Evolutionary conservation across 177 flowering plant genomes (phyloP).

Genomic region (Vitis hybrid): DNA sequence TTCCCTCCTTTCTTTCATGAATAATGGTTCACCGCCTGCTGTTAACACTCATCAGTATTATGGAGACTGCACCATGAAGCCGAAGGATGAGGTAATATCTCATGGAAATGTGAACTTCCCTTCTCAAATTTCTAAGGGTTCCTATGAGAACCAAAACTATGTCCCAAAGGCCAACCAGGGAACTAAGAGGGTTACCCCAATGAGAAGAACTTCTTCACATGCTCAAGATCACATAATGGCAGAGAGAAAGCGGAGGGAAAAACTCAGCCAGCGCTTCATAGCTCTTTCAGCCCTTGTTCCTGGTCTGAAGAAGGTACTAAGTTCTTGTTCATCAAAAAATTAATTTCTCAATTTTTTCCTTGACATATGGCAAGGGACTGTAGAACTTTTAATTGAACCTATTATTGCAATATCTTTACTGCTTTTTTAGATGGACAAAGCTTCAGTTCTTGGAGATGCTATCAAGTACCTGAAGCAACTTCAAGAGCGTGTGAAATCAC

Average conservation of each 20-base stretch:
- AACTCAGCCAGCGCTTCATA: slow-evolving; percentile 43
- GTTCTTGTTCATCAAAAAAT: neutral
- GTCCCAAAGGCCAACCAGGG: slow-evolving; percentile 2
- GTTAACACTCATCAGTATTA: slow-evolving; percentile 1
- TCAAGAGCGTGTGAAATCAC: slow-evolving; percentile 43
- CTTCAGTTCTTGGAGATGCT: slow-evolving; percentile 58
- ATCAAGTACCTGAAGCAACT: slow-evolving; percentile 53
- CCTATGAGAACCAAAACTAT: neutral
- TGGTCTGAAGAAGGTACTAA: slow-evolving; percentile 41
- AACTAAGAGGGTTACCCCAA: slow-evolving; percentile 14
- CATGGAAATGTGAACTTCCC: neutral
- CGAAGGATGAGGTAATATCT: slow-evolving; percentile 12
- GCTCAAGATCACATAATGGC: slow-evolving; percentile 43
- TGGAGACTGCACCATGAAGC: neutral
- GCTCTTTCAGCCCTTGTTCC: slow-evolving; percentile 50
- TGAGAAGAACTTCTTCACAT: slow-evolving; percentile 15
- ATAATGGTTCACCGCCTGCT: neutral
- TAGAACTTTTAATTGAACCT: neutral
- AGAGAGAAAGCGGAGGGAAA: slow-evolving; percentile 44
- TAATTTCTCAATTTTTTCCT: neutral
- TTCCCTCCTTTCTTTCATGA: slow-evolving; percentile 20
- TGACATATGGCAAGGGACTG: no score
- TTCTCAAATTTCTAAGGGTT: neutral
- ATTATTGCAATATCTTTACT: neutral
- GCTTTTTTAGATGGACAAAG: slow-evolving; percentile 49